These are phyloP conservation scores for Haplosporangium sp. DNA, from an alignment of 371 early-diverging fungal species.

Conservation along the genomic window DNA sequence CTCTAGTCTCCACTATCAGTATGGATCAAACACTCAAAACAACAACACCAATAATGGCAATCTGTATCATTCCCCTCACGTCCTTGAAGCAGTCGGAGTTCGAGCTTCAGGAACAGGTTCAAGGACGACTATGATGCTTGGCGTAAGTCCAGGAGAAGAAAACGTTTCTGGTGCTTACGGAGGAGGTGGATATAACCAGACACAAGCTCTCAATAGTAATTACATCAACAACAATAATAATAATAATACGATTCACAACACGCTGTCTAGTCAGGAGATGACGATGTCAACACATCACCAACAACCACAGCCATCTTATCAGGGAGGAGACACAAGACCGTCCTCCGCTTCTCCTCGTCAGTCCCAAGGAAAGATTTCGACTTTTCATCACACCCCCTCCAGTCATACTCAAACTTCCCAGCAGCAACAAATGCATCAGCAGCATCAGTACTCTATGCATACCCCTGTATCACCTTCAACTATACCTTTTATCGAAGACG, in stretches of 20 bases:
- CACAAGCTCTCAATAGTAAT: not conserved
- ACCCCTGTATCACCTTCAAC: constrained; percentile 18
- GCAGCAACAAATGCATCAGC: constrained; percentile 15
- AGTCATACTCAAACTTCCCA: constrained; percentile 8
- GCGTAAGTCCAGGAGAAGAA: not conserved
- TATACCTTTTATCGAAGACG: constrained; percentile 16
- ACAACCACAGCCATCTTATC: constrained; percentile 23
- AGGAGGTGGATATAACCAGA: not conserved
- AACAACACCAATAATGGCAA: not conserved
- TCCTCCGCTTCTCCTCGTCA: constrained; percentile 24
- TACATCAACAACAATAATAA: not conserved
- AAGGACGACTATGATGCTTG: constrained; percentile 12
- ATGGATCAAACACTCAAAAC: constrained; percentile 17
- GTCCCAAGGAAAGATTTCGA: constrained; percentile 21
- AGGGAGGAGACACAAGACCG: constrained; percentile 22
- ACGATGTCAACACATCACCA: constrained; percentile 21
- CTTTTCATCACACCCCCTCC: constrained; percentile 11
- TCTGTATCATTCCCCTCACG: not conserved
- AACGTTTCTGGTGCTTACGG: constrained; percentile 6
- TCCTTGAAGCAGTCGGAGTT: not conserved
- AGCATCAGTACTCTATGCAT: constrained; percentile 14
- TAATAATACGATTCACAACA: constrained; percentile 11
- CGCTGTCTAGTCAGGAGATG: constrained; percentile 18
- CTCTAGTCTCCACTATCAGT: constrained; percentile 31
- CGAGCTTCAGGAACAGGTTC: constrained; percentile 13